Percentiles rank a stretch among this genome's conserved stretches.
Conservation (phyloP, 2,329 filamentous ascomycete genomes). For the Monosporascus sp. region DNA sequence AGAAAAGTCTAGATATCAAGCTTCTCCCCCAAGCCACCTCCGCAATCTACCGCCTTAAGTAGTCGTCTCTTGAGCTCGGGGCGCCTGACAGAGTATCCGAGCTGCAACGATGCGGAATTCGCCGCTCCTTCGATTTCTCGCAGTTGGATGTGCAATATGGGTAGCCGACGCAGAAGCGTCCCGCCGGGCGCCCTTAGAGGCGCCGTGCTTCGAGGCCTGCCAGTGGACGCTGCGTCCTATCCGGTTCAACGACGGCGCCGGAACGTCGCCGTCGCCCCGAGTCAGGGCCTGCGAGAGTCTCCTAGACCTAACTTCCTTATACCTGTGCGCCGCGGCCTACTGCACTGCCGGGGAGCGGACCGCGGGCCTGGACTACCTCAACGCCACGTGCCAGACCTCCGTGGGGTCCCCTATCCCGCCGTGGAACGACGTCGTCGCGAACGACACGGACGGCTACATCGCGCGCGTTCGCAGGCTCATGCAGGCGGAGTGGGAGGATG, state of each 20-base stretch:
- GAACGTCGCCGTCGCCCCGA: slow-evolving; percentile 10
- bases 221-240: slow-evolving; percentile 20
- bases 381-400: slow-evolving; percentile 29
- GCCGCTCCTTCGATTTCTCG: not conserved
- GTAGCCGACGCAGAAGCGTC: not conserved
- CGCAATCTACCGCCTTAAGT: too few relatives aligned
- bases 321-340: slow-evolving; percentile 32
- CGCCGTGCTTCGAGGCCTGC: slow-evolving; percentile 29
- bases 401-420: slow-evolving; percentile 26
- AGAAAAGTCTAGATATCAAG: not conserved
- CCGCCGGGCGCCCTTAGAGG: not conserved
- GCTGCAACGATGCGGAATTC: not conserved
- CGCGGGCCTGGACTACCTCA: slow-evolving; percentile 22
- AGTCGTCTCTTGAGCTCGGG: too few relatives aligned
- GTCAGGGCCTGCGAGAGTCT: slow-evolving; percentile 25
- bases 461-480: slow-evolving; percentile 24
- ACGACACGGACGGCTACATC: slow-evolving; percentile 30
- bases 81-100: too few relatives aligned
- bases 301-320: slow-evolving; percentile 26
- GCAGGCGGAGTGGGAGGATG: slow-evolving; percentile 17
- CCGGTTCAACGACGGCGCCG: slow-evolving; percentile 27
- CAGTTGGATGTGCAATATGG: not conserved
- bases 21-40: not conserved
- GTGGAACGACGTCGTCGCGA: slow-evolving; percentile 25
- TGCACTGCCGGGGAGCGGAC: slow-evolving; percentile 24